These are phyloP conservation scores for Globisporangium spinosum DNA, from an alignment of 352 stramenopile genomes.

Conservation along the genomic window DNA sequence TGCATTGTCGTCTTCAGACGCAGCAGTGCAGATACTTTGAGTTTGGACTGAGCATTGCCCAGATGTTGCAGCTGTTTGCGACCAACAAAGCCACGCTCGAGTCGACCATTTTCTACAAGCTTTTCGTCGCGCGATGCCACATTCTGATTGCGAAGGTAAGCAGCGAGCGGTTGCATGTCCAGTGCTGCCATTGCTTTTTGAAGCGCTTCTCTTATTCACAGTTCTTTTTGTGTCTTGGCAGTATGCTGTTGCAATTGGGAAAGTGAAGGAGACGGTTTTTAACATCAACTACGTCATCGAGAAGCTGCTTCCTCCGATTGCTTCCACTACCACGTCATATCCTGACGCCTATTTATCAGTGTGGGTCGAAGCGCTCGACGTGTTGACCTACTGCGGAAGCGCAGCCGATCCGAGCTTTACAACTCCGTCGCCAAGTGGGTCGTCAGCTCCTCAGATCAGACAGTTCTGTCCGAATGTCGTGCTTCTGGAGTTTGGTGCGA, in stretches of 20 bases:
- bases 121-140: slow-evolving; percentile 55
- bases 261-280: slow-evolving; percentile 38
- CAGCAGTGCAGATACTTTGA: slow-evolving; percentile 66
- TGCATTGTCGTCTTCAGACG: slow-evolving; percentile 52
- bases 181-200: not conserved
- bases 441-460: slow-evolving; percentile 21
- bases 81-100: slow-evolving; percentile 44
- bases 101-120: slow-evolving; percentile 40
- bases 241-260: slow-evolving; percentile 60
- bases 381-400: slow-evolving; percentile 42
- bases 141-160: slow-evolving; percentile 66
- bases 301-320: slow-evolving; percentile 40
- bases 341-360: slow-evolving; percentile 45
- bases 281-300: slow-evolving; percentile 57
- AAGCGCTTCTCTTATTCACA: not conserved
- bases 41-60: slow-evolving; percentile 50
- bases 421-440: slow-evolving; percentile 4
- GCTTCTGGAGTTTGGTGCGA: slow-evolving; percentile 49
- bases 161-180: not conserved
- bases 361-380: slow-evolving; percentile 59
- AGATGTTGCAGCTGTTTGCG: slow-evolving; percentile 58
- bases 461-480: slow-evolving; percentile 47
- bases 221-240: slow-evolving; percentile 17
- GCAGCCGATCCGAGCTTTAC: slow-evolving; percentile 21
- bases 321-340: slow-evolving; percentile 29